phyloP scores from a whole-genome alignment of 2,329 filamentous ascomycete species.

The Trematosphaeria pertusa region DNA sequence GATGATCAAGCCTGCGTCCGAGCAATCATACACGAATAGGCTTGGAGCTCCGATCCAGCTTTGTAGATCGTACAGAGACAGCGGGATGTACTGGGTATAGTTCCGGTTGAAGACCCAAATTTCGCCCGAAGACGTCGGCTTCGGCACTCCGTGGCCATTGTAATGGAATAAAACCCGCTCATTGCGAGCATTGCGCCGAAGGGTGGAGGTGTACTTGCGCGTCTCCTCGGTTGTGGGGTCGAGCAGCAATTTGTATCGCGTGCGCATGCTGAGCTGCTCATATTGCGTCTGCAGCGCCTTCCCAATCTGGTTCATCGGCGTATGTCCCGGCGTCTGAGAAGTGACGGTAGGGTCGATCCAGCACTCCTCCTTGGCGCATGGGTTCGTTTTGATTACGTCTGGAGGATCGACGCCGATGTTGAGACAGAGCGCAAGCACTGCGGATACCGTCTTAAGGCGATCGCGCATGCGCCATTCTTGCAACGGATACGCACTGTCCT shows the following conservation, averaged over 20 bases:
- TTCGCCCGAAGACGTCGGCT: constrained; percentile 93
- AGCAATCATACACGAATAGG: constrained; percentile 97
- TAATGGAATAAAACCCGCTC: constrained; percentile 98
- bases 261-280: constrained; percentile 90
- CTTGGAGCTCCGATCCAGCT: constrained; percentile 95
- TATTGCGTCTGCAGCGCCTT: constrained; percentile 97
- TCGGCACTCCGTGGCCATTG: constrained; percentile 96
- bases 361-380: constrained; percentile 91
- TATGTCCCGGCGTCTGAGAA: constrained; percentile 72
- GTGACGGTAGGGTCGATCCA: constrained; percentile 92
- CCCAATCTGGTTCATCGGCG: constrained; percentile 91
- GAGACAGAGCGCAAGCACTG: constrained; percentile 89
- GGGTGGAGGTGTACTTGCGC: constrained; percentile 91
- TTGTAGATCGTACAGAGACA: constrained; percentile 93
- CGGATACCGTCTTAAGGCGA: constrained; percentile 93
- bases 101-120: constrained; percentile 99
- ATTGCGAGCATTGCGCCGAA: constrained; percentile 91
- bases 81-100: constrained; percentile 98
- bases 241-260: constrained; percentile 96
- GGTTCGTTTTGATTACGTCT: constrained; percentile 93
- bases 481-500: constrained; percentile 62
- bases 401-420: constrained; percentile 98
- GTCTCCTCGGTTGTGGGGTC: constrained; percentile 98
- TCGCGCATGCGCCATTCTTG: constrained; percentile 99
- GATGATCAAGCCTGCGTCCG: constrained; percentile 93